phyloP scores from a whole-genome alignment of 805 yeast species.

The Candida multigemmis region DNA sequence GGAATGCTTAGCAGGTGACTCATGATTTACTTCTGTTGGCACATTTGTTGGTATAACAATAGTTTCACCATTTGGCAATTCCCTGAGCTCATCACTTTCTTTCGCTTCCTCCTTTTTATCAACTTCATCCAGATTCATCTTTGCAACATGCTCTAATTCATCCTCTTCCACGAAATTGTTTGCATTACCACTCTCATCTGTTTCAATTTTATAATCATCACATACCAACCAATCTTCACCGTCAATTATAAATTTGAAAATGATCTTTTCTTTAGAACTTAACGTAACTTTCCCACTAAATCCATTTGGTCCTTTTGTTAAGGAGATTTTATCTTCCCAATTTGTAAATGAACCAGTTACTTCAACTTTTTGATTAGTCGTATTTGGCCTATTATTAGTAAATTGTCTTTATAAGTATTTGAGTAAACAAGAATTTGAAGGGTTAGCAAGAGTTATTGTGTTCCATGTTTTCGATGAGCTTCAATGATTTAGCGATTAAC shows the following conservation, averaged over 20 bases:
- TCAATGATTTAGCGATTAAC: no score
- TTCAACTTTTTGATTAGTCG: no score
- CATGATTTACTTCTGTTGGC: no score
- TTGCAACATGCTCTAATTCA: slow-evolving; percentile 14
- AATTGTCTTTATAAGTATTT: no score
- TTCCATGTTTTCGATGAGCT: no score
- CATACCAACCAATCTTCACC: slow-evolving; percentile 21
- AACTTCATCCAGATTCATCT: slow-evolving; percentile 9
- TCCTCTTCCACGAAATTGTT: slow-evolving; percentile 23
- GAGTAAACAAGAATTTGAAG: no score
- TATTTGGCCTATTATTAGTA: no score
- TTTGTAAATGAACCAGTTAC: slow-evolving; percentile 34
- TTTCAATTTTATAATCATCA: slow-evolving; percentile 11
- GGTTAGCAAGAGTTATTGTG: no score
- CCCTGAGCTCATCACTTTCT: background rate
- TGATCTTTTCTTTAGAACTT: slow-evolving; percentile 12
- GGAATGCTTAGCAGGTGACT: no score
- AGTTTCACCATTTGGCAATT: no score
- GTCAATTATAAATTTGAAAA: slow-evolving; percentile 30
- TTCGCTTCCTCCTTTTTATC: slow-evolving; percentile 1
- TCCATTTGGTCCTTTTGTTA: slow-evolving; percentile 6
- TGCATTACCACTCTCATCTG: slow-evolving; percentile 25
- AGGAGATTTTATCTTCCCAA: slow-evolving; percentile 22
- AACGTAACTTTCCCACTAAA: slow-evolving; percentile 15
- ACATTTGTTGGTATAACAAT: no score